Evolutionary conservation across 73 alveolate genomes (phyloP).

Genomic region (Uronychia setigera): DNA sequence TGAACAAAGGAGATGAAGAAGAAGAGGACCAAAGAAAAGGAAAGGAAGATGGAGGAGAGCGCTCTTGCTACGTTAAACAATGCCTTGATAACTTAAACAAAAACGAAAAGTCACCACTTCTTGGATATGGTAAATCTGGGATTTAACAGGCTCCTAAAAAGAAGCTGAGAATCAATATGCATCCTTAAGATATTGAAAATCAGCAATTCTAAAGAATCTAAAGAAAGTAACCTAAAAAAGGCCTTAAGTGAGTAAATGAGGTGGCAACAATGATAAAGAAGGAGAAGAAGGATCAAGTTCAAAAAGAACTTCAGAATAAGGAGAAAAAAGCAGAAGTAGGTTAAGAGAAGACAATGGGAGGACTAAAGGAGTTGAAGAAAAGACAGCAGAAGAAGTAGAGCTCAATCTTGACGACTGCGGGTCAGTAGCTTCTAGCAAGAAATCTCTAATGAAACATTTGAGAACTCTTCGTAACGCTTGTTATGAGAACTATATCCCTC

Average conservation of each 20-base stretch:
- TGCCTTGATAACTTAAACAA: background rate
- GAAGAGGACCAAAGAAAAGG: background rate
- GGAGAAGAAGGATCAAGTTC: background rate
- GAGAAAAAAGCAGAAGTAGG: background rate
- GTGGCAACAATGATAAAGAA: no score
- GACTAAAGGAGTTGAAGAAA: background rate
- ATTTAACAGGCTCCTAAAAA: background rate
- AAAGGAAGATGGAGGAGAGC: background rate
- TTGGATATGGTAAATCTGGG: background rate
- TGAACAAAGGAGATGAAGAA: background rate
- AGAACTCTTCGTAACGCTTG: conserved; percentile 41
- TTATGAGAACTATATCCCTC: conserved; percentile 48
- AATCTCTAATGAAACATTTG: conserved; percentile 25
- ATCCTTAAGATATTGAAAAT: background rate
- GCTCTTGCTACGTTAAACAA: background rate
- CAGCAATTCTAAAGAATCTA: background rate
- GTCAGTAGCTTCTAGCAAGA: background rate
- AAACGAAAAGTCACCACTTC: background rate
- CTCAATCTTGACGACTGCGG: background rate
- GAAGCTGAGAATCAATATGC: background rate
- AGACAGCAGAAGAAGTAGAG: background rate
- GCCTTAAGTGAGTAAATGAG: background rate
- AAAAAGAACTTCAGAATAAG: background rate
- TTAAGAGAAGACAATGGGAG: background rate
- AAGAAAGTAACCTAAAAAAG: background rate